Base-by-base conservation (phyloP, 2,329 filamentous ascomycete genomes). In the Calonectria pseudoturangicola region DNA sequence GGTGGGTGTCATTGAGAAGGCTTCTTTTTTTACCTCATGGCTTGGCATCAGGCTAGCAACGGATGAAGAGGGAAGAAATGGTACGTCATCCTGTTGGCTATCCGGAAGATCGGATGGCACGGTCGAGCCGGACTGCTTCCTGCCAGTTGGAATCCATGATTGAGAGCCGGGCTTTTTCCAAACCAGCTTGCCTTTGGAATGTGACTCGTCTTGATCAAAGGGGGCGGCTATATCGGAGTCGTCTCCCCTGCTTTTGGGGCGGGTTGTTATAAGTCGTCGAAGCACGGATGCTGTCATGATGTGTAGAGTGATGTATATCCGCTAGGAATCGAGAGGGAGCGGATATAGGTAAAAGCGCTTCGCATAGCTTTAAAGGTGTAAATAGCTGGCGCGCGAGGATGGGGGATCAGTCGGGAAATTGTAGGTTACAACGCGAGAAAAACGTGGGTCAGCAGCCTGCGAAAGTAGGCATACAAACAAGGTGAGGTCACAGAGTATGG, bases 11-110 rank as follows among this genome's bases (percentile, higher is more conserved):
- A 80, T 78, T 70, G 77, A 79, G 67, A 81, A 74, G 66, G 79
- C 79, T 66, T 81, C 81, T 65, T 72, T 79, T 76, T 84, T 81
- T 74, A 80, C 82, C 48, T 88, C 84, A 69, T 80, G 85, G 74
- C 84, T 87, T 76, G 84, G 86, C 77, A 88, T 85, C 80, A 88
- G 89, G 74, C 84, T 87, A 56, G 82, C 65, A 1, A 76, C 83
- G 28, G 87, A 85, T 21, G 86, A 86, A 71, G 83, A 81, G 54
- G 83, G 78, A 56, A 84, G 81, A 62, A 86, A 84, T 28, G 85
- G 71, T 48, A 9, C 58, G 85, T 82, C 28, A 81, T 81, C 39
- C 83, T 48, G 45, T 7, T 48, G 45, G n/a, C n/a, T 21, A 7
- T 9, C 12, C n/a, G 6, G n/a, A 21, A 48, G 45, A 21, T 48